Evolutionary conservation across 495 filamentous ascomycete species (phyloP).

Genomic region (Aspergillus funiculosus): DNA sequence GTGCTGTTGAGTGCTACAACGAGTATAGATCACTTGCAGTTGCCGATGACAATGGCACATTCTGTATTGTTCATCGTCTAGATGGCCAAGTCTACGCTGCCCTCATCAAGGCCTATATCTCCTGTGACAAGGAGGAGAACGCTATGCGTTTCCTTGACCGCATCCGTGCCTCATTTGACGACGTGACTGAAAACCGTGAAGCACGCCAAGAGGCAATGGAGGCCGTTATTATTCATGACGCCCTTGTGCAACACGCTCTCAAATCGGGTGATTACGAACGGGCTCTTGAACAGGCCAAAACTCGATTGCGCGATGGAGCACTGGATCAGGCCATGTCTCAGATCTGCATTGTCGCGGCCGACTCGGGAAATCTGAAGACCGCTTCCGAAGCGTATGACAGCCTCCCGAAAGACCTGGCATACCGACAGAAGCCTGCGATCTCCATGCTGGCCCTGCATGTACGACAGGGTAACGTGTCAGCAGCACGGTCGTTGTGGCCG

Average conservation of each 20-base stretch:
- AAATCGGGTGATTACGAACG: conserved; percentile 56
- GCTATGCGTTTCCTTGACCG: conserved; percentile 77
- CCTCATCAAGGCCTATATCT: conserved; percentile 77
- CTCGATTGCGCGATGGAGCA: conserved; percentile 41
- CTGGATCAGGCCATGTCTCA: conserved; percentile 50
- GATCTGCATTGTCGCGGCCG: conserved; percentile 67
- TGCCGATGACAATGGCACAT: conserved; percentile 68
- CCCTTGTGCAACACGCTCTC: conserved; percentile 67
- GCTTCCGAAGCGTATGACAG: conserved; percentile 62
- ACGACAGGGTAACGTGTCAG: conserved; percentile 68
- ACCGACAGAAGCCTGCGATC: conserved; percentile 61
- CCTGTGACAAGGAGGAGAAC: conserved; percentile 68
- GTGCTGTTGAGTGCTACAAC: conserved; percentile 92
- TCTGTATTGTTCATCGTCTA: conserved; percentile 63
- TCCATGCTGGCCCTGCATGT: conserved; percentile 81
- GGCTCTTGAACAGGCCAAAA: conserved; percentile 60
- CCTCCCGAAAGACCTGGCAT: conserved; percentile 43
- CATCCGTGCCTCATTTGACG: conserved; percentile 56
- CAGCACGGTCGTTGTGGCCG: conserved; percentile 70
- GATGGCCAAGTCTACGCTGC: conserved; percentile 84
- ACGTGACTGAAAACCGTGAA: conserved; percentile 50
- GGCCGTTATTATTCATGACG: conserved; percentile 62
- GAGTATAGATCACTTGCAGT: conserved; percentile 84
- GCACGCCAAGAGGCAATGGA: conserved; percentile 52
- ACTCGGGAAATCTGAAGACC: conserved; percentile 63